Conservation (phyloP, 257 asterid species). For the Capsicum pubescens region DNA sequence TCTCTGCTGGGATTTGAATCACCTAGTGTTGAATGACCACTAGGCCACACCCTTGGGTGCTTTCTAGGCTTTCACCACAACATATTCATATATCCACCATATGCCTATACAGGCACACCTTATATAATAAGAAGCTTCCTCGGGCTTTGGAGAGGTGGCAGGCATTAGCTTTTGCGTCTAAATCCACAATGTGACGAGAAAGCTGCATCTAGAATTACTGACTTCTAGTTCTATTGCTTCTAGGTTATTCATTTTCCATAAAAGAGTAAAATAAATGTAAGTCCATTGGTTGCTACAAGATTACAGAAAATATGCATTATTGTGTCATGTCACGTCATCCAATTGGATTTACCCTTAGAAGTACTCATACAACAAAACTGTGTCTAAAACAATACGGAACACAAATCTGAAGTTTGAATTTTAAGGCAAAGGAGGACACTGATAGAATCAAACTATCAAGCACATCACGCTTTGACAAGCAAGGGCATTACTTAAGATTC, state of each 20-base stretch:
- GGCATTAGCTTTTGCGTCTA: background rate
- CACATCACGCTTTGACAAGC: background rate
- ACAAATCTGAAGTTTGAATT: background rate
- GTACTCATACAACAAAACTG: background rate
- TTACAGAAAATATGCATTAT: background rate
- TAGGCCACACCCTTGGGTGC: too few relatives aligned
- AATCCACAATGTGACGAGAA: background rate
- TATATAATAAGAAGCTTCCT: background rate
- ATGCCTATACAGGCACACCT: background rate
- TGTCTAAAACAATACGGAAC: conserved; percentile 5
- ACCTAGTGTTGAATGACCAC: too few relatives aligned
- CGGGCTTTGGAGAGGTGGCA: background rate
- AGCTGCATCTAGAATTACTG: background rate
- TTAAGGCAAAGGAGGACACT: background rate
- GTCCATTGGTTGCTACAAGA: background rate
- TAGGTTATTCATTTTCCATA: background rate
- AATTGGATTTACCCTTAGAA: background rate
- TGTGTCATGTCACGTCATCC: conserved; percentile 4
- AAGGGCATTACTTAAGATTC: background rate
- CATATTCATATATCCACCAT: background rate
- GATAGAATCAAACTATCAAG: conserved; percentile 1
- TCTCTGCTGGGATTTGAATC: too few relatives aligned
- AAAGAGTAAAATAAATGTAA: conserved; percentile 11
- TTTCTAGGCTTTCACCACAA: background rate
- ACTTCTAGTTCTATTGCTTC: conserved; percentile 4